phyloP scores from a whole-genome alignment of 805 yeast species.

The Metschnikowia lochheadii region DNA sequence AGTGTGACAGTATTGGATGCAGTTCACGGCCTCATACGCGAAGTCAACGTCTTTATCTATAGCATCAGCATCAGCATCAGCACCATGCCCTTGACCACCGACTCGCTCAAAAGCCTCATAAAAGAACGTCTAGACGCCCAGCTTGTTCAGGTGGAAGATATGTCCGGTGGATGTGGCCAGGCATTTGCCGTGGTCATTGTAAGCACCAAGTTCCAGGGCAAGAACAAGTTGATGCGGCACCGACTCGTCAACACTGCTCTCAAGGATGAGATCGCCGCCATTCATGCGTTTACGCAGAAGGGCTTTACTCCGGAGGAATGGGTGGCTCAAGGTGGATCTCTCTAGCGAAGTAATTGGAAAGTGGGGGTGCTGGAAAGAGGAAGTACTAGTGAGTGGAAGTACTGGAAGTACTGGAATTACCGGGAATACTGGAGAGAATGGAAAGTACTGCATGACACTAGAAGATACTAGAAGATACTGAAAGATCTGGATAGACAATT shows the following conservation, averaged over 20 bases:
- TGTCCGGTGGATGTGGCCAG: constrained; percentile 93
- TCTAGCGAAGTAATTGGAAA: not conserved
- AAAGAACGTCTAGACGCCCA: constrained; percentile 53
- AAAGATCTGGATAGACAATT: no score
- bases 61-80: constrained; percentile 1
- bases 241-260: constrained; percentile 76
- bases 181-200: constrained; percentile 94
- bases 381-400: no score
- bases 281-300: constrained; percentile 96
- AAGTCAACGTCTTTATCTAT: constrained; percentile 1
- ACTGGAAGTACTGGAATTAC: no score
- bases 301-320: constrained; percentile 87
- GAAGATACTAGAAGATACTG: no score
- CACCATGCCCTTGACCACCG: constrained; percentile 34
- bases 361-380: no score
- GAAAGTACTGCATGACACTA: no score
- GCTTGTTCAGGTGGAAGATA: constrained; percentile 69
- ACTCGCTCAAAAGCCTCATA: constrained; percentile 45
- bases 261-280: constrained; percentile 77
- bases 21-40: not conserved
- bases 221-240: constrained; percentile 82
- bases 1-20: no score
- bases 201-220: constrained; percentile 63
- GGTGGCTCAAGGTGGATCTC: constrained; percentile 42
- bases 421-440: no score